Base-by-base conservation (phyloP, 169 alveolate species). In the Cardiosporidium cionae region DNA sequence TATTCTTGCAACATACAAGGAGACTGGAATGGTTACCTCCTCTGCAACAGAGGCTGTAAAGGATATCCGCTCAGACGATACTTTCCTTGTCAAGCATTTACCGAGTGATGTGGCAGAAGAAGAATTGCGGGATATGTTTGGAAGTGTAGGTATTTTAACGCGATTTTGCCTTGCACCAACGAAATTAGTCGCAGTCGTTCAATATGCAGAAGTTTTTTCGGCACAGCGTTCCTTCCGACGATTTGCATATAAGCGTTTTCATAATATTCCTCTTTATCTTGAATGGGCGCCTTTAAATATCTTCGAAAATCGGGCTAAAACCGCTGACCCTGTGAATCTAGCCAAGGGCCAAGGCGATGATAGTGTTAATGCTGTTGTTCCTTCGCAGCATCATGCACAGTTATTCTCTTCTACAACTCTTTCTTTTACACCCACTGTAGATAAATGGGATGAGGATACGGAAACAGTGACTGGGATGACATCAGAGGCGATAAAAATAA, bases 281-380 rank as follows among this genome's bases (percentile, higher is more conserved):
- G 97, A 93, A 72, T 92, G 94, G 93, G 97, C 97, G n/a, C 97
- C 97, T 0, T 52, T 79, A 28, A 70, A 77, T 28, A 58, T 86
- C 25, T 84, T 84, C 72, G 74, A 64, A 7, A 65, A 58, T 29
- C 28, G 36, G 31, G 70, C 27, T 23, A 71, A 71, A 58, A n/a
- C n/a, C n/a, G n/a, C n/a, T n/a, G n/a, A n/a, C n/a, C n/a, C n/a
- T n/a, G n/a, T n/a, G n/a, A 16, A 53, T 32, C 2, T 9, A 22
- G 6, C 28, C 22, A 32, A 54, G 1, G 68, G 70, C 9, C 52
- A 23, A 6, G 37, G 9, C 25, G 72, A 5, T 22, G 72, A 71
- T 1, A 53, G 62, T 4, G 79, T 16, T n/a, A 72, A 70, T 4
- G 23, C 22, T 16, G 63, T 29, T 22, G 79, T 37, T 4, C 72